Percentiles rank a stretch among this genome's conserved stretches.
Conservation (phyloP, 306 rosid genomes). For the Lathyrus aphaca region DNA sequence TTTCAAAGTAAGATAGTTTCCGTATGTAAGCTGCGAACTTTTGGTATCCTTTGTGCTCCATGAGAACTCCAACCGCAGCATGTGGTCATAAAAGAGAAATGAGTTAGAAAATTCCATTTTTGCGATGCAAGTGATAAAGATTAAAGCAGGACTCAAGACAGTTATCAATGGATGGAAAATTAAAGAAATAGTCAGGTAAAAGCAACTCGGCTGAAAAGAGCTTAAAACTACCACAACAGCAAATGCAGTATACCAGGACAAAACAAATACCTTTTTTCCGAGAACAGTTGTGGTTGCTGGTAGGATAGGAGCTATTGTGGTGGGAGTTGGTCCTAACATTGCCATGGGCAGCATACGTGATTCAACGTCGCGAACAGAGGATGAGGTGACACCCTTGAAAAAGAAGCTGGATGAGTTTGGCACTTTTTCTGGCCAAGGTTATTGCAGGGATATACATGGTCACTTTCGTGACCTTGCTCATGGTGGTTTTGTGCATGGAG, state of each 20-base stretch:
- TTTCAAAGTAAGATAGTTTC: no score
- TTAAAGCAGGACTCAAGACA: no score
- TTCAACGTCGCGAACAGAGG: conserved; percentile 89
- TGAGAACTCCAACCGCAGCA: no score
- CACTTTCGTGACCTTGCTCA: conserved; percentile 98
- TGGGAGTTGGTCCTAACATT: conserved; percentile 89
- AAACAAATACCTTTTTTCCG: conserved; percentile 93
- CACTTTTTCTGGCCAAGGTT: conserved; percentile 96
- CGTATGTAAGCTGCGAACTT: no score
- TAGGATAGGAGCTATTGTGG: conserved; percentile 92
- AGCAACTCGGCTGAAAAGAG: conserved; percentile 95
- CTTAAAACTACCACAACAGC: conserved; percentile 67
- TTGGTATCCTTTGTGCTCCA: no score
- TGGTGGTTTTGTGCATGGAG: conserved; percentile 91
- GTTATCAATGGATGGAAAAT: no score
- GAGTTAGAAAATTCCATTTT: no score
- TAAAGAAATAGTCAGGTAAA: no score
- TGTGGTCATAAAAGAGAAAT: no score
- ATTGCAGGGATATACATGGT: conserved; percentile 97
- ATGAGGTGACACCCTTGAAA: conserved; percentile 94
- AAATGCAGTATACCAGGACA: conserved; percentile 97
- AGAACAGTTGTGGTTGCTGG: conserved; percentile 98
- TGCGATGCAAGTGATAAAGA: no score
- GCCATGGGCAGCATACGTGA: conserved; percentile 98
- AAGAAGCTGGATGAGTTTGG: conserved; percentile 97